Evolutionary conservation across 2,329 filamentous ascomycete genomes (phyloP), one percentile per base, ranked within the genome.

Genomic region (Sporothrix schenckii): DNA sequence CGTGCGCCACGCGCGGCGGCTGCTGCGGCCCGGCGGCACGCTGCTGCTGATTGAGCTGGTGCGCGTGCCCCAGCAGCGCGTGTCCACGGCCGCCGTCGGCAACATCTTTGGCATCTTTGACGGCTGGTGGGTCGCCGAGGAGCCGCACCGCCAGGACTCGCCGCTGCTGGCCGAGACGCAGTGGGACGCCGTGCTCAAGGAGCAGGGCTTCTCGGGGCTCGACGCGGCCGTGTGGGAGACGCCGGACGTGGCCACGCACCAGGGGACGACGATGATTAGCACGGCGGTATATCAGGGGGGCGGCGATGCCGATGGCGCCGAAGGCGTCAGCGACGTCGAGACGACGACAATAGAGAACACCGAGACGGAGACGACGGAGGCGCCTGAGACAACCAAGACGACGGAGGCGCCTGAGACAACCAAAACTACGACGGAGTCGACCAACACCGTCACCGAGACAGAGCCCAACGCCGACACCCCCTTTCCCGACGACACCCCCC

Each of bases 21-120:
- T 81, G 4, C 70, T 81, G 2, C 78, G 76, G 1, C 72, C 70
- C 11, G 72, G 72, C 24, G 73, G 72, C 13, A 68, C 68, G 5
- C 53, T 74, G 71, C 68, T 74, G 60, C 69, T 73, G 21, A 73
- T 73, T 30, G 72, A 73, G 68, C 71, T 73, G 14, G 71, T 74
- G 21, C 66, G 72, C n/a, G 72, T 73, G 24, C 70, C 70, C 11
- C 54, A 73, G 58, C 72, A 73, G 69, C 61, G 58, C 0, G 71
- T 72, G 14, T 52, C 70, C 11, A 71, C 72, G 9, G 72, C 70
- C 21, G 70, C 72, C 39, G 72, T 74, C 9, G 70, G 72, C 27
- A 69, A 72, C 65, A 69, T 74, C 39, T 74, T 74, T 58, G 73
- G 73, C 52, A 73, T 74, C 54, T 74, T 74, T 61, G 73, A 74